Conservation (phyloP, 2,329 filamentous ascomycete genomes). For the Chlorencoelia australis region DNA sequence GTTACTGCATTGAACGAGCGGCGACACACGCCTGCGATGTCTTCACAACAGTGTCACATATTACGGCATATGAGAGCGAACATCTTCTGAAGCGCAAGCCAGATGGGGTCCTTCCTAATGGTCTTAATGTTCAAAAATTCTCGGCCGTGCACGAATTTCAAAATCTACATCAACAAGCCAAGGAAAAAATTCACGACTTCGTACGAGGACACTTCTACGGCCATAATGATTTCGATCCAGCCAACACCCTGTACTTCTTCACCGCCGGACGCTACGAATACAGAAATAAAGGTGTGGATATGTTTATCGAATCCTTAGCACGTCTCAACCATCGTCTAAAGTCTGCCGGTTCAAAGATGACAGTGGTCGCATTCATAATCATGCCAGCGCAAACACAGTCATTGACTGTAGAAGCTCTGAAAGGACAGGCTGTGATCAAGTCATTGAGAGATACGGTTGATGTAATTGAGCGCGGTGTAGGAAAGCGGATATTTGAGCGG, state of each 20-base stretch:
- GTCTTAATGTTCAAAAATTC: constrained; percentile 97
- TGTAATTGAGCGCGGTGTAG: constrained; percentile 85
- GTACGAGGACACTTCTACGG: constrained; percentile 97
- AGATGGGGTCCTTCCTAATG: constrained; percentile 91
- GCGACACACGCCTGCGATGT: constrained; percentile 89
- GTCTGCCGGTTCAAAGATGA: constrained; percentile 73
- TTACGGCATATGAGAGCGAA: constrained; percentile 96
- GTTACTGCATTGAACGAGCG: constrained; percentile 95
- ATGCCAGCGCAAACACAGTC: constrained; percentile 97
- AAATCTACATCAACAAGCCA: constrained; percentile 90
- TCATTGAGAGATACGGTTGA: constrained; percentile 87
- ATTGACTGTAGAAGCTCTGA: constrained; percentile 87
- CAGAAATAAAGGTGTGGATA: constrained; percentile 96
- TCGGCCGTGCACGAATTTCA: constrained; percentile 98
- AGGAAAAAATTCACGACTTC: constrained; percentile 97
- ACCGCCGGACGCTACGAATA: constrained; percentile 96
- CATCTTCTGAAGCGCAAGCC: constrained; percentile 96
- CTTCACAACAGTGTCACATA: constrained; percentile 97
- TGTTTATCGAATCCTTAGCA: constrained; percentile 97
- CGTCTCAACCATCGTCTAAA: constrained; percentile 92
- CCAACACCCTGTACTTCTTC: constrained; percentile 97
- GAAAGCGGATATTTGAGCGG: constrained; percentile 87
- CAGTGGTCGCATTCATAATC: constrained; percentile 95
- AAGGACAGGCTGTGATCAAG: constrained; percentile 96
- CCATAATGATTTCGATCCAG: constrained; percentile 92